Evolutionary conservation across 768 basidiomycete species (phyloP).

Genomic region (Boletus tylopilopsis): DNA sequence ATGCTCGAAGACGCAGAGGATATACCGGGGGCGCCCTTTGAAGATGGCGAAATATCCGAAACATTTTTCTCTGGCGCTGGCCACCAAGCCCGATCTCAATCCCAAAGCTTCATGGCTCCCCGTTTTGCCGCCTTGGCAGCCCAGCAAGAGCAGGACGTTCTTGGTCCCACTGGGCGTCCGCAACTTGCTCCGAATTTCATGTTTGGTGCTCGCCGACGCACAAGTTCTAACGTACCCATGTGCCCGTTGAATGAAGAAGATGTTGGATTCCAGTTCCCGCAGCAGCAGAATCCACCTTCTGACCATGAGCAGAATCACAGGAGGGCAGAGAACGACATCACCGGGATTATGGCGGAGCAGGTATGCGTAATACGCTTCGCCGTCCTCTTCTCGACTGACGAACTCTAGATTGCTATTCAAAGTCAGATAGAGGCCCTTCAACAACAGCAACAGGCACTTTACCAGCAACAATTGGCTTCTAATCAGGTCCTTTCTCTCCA

Average conservation of each 20-base stretch:
- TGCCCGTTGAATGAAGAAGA: slow-evolving; percentile 81
- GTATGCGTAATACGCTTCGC: slow-evolving; percentile 38
- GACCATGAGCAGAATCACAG: slow-evolving; percentile 43
- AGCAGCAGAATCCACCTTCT: slow-evolving; percentile 44
- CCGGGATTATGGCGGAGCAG: slow-evolving; percentile 95
- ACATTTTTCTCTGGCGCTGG: slow-evolving; percentile 43
- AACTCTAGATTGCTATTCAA: slow-evolving; percentile 74
- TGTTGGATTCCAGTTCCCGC: slow-evolving; percentile 78
- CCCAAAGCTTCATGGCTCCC: slow-evolving; percentile 83
- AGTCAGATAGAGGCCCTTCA: slow-evolving; percentile 87
- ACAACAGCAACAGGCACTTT: slow-evolving; percentile 86
- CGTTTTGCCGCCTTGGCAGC: slow-evolving; percentile 80
- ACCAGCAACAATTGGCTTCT: slow-evolving; percentile 87
- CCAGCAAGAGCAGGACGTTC: slow-evolving; percentile 59
- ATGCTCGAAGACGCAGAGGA: slow-evolving; percentile 85
- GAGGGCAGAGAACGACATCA: slow-evolving; percentile 69
- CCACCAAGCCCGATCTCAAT: slow-evolving; percentile 72
- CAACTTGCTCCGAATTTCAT: slow-evolving; percentile 90
- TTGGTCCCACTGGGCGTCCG: slow-evolving; percentile 77
- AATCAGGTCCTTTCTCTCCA: slow-evolving; percentile 81
- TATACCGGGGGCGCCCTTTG: slow-evolving; percentile 44
- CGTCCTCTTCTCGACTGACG: slow-evolving; percentile 5
- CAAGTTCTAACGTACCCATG: slow-evolving; percentile 51
- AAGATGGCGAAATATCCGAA: slow-evolving; percentile 80
- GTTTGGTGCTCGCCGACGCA: slow-evolving; percentile 67